Conservation (phyloP, 2,329 filamentous ascomycete genomes). For the Xylariaceae sp. region DNA sequence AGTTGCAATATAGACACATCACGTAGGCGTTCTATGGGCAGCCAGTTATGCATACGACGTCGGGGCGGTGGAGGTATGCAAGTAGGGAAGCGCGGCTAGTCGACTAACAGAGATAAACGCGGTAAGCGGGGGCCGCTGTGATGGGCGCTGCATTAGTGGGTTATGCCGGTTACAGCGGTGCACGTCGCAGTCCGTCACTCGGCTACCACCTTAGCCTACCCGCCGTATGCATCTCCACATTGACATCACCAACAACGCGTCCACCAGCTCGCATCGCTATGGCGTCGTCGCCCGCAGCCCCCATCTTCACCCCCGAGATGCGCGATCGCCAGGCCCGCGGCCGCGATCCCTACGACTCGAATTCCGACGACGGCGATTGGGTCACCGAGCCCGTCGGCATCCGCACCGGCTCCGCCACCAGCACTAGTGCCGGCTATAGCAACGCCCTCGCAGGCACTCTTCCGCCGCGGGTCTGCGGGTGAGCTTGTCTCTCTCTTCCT, state of each 20-base stretch:
- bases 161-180: too few species aligned
- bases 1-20: too few species aligned
- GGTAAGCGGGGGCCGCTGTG: too few species aligned
- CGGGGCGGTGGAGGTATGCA: too few species aligned
- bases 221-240: conserved; percentile 40
- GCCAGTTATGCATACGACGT: too few species aligned
- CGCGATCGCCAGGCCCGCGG: conserved; percentile 57
- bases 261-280: too few species aligned
- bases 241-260: background rate
- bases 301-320: conserved; percentile 46
- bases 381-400: background rate
- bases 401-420: background rate
- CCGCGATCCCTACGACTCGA: conserved; percentile 49
- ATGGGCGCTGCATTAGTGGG: too few species aligned
- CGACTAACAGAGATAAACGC: too few species aligned
- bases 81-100: too few species aligned
- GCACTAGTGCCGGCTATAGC: background rate
- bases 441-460: background rate
- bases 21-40: too few species aligned
- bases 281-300: background rate
- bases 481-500: conserved; percentile 2
- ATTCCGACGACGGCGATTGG: conserved; percentile 22
- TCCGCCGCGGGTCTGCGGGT: conserved; percentile 2
- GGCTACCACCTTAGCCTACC: background rate
- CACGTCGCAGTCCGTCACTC: too few species aligned